A percentile compares a stretch with the other conserved stretches of the same genome.
Conservation (phyloP, 768 basidiomycete species). For the Russula griseocarnosa region DNA sequence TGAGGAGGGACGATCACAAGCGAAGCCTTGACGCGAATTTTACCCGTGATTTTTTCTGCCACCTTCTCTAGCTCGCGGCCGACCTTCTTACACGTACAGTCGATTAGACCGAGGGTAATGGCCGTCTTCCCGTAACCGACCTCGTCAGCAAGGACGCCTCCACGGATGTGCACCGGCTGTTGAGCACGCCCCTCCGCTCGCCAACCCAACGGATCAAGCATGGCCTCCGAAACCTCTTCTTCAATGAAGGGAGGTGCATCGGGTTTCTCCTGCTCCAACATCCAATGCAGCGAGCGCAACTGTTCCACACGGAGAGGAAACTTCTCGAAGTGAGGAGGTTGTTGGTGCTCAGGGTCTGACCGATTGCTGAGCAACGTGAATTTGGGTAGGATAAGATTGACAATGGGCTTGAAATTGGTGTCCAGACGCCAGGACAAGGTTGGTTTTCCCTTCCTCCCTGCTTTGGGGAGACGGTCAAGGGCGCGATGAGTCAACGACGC, state of each 20-base stretch:
- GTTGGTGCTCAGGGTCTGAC: slow-evolving; percentile 59
- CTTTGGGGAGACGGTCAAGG: slow-evolving; percentile 65
- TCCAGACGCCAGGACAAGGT: slow-evolving; percentile 76
- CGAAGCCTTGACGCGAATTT: slow-evolving; percentile 75
- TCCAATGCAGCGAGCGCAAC: slow-evolving; percentile 87
- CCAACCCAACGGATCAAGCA: slow-evolving; percentile 85
- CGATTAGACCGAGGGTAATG: slow-evolving; percentile 86
- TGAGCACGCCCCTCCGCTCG: slow-evolving; percentile 89
- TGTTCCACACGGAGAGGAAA: slow-evolving; percentile 76
- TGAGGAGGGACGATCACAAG: slow-evolving; percentile 87
- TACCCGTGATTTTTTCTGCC: slow-evolving; percentile 49
- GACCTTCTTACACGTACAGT: slow-evolving; percentile 57
- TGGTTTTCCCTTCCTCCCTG: slow-evolving; percentile 42
- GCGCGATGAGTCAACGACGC: slow-evolving; percentile 86
- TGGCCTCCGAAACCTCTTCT: slow-evolving; percentile 91
- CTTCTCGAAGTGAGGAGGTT: slow-evolving; percentile 73
- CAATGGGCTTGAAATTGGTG: slow-evolving; percentile 68
- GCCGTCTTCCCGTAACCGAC: slow-evolving; percentile 98
- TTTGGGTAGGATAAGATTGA: slow-evolving; percentile 53
- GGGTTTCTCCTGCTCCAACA: slow-evolving; percentile 71
- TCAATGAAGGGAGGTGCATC: slow-evolving; percentile 75
- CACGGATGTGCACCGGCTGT: slow-evolving; percentile 67
- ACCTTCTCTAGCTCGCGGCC: slow-evolving; percentile 54
- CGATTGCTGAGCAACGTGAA: slow-evolving; percentile 77
- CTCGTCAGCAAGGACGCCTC: slow-evolving; percentile 92